Conservation (phyloP, 164 flowering plant species). For the Nelumbo lutea region DNA sequence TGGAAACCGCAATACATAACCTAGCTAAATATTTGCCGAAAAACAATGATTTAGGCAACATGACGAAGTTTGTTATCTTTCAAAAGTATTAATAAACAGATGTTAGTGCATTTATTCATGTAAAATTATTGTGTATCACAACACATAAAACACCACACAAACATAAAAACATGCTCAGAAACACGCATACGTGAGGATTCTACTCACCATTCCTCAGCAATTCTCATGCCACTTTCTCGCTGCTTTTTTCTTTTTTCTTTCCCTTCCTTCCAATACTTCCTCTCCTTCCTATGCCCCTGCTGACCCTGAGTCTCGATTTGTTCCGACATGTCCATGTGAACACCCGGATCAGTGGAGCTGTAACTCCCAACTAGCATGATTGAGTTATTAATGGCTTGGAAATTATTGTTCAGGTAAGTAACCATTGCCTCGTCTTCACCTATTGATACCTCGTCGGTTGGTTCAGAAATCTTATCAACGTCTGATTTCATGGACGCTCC, state of each 20-base stretch:
- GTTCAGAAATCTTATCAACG: conserved; percentile 22
- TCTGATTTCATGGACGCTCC: conserved; percentile 71
- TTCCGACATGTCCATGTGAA: conserved; percentile 58
- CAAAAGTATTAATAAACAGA: too few relatives aligned
- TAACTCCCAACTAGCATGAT: conserved; percentile 68
- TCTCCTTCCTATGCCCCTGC: conserved; percentile 28
- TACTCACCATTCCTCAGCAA: too few relatives aligned
- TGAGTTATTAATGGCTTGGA: conserved; percentile 76
- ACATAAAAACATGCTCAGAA: too few relatives aligned
- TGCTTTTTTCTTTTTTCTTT: conserved; percentile 7
- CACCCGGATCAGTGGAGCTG: conserved; percentile 68
- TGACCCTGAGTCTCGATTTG: conserved; percentile 14
- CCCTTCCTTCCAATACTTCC: conserved; percentile 9
- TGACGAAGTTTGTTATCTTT: too few relatives aligned
- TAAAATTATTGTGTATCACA: too few relatives aligned
- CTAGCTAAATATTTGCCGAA: too few relatives aligned
- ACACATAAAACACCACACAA: too few relatives aligned
- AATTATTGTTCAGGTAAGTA: conserved; percentile 70
- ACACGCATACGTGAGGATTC: too few relatives aligned
- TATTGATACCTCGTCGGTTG: neutral
- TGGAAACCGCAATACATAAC: too few relatives aligned
- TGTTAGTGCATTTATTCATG: too few relatives aligned
- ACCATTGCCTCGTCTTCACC: conserved; percentile 30
- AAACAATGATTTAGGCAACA: too few relatives aligned
- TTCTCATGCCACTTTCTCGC: too few relatives aligned